phyloP scores from a whole-genome alignment of 1,139 yeast species.

The Pichia sp. region DNA sequence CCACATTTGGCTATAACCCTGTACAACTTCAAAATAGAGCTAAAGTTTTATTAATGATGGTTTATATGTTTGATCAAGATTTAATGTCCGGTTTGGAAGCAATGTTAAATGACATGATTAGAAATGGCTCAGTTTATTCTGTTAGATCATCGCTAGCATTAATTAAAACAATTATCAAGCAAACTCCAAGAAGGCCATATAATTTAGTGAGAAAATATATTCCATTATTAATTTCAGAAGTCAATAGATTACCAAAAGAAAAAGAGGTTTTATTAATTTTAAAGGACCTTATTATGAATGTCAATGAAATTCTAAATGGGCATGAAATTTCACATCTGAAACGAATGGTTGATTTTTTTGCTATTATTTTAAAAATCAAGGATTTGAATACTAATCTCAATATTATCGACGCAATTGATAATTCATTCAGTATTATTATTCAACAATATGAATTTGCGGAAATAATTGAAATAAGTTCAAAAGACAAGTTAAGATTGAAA shows the following conservation, averaged over 20 bases:
- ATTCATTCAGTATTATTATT: conserved; percentile 1
- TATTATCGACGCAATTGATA: neutral
- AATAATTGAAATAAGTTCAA: conserved; percentile 4
- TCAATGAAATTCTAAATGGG: conserved; percentile 10
- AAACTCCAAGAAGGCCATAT: conserved; percentile 19
- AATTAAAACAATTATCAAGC: conserved; percentile 8
- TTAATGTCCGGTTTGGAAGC: conserved; percentile 20
- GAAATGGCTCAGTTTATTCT: conserved; percentile 12
- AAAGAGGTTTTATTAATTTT: conserved; percentile 2
- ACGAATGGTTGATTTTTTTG: conserved; percentile 13
- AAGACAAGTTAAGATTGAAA: conserved; percentile 7
- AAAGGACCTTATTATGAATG: conserved; percentile 8
- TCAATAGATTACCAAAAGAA: conserved; percentile 14
- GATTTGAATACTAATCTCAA: neutral
- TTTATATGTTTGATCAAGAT: conserved; percentile 25
- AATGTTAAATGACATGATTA: conserved; percentile 19
- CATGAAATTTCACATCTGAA: conserved; percentile 14
- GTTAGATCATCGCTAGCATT: conserved; percentile 12
- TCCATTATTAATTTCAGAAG: conserved; percentile 12
- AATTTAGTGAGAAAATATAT: conserved; percentile 18
- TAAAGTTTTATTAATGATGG: conserved; percentile 25
- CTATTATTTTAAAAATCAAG: conserved; percentile 9
- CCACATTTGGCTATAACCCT: conserved; percentile 22
- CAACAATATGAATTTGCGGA: conserved; percentile 12
- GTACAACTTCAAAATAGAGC: conserved; percentile 25